Evolutionary conservation across 768 basidiomycete species (phyloP).

Genomic region (Kwoniella europaea): DNA sequence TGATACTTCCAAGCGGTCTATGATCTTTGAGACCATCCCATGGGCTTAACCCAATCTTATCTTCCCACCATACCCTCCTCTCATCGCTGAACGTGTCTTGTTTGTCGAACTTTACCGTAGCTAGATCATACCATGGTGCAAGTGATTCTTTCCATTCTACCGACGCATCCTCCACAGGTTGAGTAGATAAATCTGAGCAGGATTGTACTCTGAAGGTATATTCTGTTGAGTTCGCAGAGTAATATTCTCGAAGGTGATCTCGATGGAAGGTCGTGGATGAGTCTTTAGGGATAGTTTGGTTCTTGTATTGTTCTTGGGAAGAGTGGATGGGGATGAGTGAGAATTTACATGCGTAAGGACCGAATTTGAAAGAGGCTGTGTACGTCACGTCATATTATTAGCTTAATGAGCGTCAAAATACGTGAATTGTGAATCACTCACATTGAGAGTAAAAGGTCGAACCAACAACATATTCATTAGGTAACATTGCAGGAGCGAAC

Average conservation of each 20-base stretch:
- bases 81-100: conserved; percentile 27
- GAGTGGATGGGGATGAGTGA: conserved; percentile 13
- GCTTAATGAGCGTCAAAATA: background rate
- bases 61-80: conserved; percentile 29
- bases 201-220: conserved; percentile 20
- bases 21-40: conserved; percentile 24
- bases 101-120: conserved; percentile 2
- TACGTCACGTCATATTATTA: background rate
- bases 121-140: conserved; percentile 23
- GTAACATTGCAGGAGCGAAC: conserved; percentile 32
- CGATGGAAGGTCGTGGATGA: conserved; percentile 19
- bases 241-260: conserved; percentile 17
- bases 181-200: conserved; percentile 12
- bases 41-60: conserved; percentile 17
- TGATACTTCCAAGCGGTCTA: conserved; percentile 25
- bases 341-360: conserved; percentile 27
- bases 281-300: conserved; percentile 18
- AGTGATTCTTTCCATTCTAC: conserved; percentile 22
- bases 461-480: conserved; percentile 31
- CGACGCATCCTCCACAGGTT: conserved; percentile 23
- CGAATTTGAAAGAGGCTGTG: conserved; percentile 27
- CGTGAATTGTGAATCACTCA: conserved; percentile 5
- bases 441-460: conserved; percentile 33
- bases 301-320: conserved; percentile 16
- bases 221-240: conserved; percentile 9